Evolutionary conservation across 257 asterid species (phyloP), one percentile per base, ranked within the genome.

Genomic region (Coffea canephora): DNA sequence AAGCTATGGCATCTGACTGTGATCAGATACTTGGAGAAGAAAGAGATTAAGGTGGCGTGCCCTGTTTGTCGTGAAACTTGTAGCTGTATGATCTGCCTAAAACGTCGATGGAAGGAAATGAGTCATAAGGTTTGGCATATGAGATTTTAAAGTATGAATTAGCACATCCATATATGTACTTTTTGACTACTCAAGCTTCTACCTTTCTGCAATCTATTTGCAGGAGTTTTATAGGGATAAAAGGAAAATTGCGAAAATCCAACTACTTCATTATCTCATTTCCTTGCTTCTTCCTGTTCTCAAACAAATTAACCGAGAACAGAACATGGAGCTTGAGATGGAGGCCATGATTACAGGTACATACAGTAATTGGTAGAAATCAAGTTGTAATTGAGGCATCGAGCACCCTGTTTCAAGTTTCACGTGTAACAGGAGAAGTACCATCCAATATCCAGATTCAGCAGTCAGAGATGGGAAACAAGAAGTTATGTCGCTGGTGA

Each of bases 41-140:
- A 85, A 87, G 98, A 91, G 77, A 86, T 91, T 82, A 92, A 87
- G 87, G 83, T 69, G 74, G 86, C 81, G 82, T 96, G 99, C 76
- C 98, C 98, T 77, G 92, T 91, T 78, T 96, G 99, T 81, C 83
- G 85, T 34, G 89, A 89, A 88, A 82, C 87, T n/a, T 96, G 99
- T 87, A 77, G 84, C 82, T 96, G 99, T 87, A 86, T 81, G 77
- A 89, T 89, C 84, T 94, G 99, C 84, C 72, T 80, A 80, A 91
- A 85, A 76, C 87, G 73, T 81, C 86, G 88, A 83, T 78, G 68
- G 70, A 84, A 81, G 76, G 85, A 84, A 45, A 73, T 48, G 71
- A 81, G 64, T 85, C 85, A 85, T 68, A 89, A 92, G 98, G 99
- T 96, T 79, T 82, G 92, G 57, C 83, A 74, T 66, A 74, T 54